phyloP scores from a whole-genome alignment of 768 basidiomycete species.

The Hirschioporus abietinus region DNA sequence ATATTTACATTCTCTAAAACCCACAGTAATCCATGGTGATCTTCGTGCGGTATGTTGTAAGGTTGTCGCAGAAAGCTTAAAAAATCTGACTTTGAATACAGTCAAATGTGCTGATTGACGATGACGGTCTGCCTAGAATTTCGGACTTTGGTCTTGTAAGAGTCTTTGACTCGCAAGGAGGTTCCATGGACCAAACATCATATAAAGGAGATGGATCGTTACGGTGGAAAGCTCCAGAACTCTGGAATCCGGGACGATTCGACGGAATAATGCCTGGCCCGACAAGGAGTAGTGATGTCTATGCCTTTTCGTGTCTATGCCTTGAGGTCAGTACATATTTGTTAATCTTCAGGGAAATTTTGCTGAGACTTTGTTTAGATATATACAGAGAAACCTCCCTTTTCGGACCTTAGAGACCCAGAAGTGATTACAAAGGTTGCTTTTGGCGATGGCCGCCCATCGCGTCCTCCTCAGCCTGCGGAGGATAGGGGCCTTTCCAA shows the following conservation, averaged over 20 bases:
- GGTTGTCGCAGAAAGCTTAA: neutral
- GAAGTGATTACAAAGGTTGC: neutral
- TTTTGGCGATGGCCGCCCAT: neutral
- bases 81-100: neutral
- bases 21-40: neutral
- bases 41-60: neutral
- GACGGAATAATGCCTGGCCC: neutral
- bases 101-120: neutral
- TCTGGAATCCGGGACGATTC: neutral
- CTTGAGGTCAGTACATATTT: neutral
- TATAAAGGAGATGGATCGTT: neutral
- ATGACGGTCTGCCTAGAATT: neutral
- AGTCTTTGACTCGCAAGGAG: neutral
- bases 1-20: neutral
- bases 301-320: neutral
- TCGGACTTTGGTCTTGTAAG: neutral
- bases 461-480: neutral
- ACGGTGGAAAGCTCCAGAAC: neutral
- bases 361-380: neutral
- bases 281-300: neutral
- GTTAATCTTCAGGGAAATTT: too few species aligned
- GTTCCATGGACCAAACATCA: neutral
- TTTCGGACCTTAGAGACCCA: neutral
- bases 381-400: neutral
- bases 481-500: neutral